Conservation (phyloP, 768 basidiomycete species). For the Clathrus columnatus region DNA sequence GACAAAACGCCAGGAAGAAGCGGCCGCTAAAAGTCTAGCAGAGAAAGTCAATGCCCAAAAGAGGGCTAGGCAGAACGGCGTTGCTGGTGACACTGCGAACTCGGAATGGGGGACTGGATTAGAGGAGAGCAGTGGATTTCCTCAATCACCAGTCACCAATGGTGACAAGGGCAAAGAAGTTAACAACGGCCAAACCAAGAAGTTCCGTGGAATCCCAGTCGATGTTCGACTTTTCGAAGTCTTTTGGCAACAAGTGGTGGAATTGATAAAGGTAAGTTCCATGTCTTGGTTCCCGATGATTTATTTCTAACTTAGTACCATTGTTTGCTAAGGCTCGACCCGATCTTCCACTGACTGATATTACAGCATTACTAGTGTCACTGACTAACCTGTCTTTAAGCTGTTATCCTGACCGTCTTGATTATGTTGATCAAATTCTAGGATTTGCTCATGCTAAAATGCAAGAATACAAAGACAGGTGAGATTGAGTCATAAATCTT, state of each 20-base stretch:
- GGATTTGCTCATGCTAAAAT: slow-evolving; percentile 83
- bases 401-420: slow-evolving; percentile 93
- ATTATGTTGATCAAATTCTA: slow-evolving; percentile 95
- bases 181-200: slow-evolving; percentile 40
- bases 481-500: slow-evolving; percentile 14
- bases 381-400: slow-evolving; percentile 90
- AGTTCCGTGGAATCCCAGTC: slow-evolving; percentile 93
- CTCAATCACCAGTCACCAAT: slow-evolving; percentile 4
- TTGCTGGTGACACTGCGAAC: slow-evolving; percentile 10
- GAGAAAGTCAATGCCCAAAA: slow-evolving; percentile 78
- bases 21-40: slow-evolving; percentile 78
- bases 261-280: slow-evolving; percentile 80
- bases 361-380: slow-evolving; percentile 93
- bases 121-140: slow-evolving; percentile 11
- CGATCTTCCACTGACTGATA: slow-evolving; percentile 93
- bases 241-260: slow-evolving; percentile 97
- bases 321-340: slow-evolving; percentile 68
- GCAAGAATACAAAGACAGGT: slow-evolving; percentile 78
- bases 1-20: slow-evolving; percentile 87
- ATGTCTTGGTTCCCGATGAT: neutral
- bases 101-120: slow-evolving; percentile 29
- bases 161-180: slow-evolving; percentile 51
- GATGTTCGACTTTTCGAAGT: slow-evolving; percentile 95
- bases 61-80: slow-evolving; percentile 47
- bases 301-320: neutral